Evolutionary conservation across 2,329 filamentous ascomycete genomes (phyloP), one percentile per base, ranked within the genome.

Genomic region (Monosporascus sp.): DNA sequence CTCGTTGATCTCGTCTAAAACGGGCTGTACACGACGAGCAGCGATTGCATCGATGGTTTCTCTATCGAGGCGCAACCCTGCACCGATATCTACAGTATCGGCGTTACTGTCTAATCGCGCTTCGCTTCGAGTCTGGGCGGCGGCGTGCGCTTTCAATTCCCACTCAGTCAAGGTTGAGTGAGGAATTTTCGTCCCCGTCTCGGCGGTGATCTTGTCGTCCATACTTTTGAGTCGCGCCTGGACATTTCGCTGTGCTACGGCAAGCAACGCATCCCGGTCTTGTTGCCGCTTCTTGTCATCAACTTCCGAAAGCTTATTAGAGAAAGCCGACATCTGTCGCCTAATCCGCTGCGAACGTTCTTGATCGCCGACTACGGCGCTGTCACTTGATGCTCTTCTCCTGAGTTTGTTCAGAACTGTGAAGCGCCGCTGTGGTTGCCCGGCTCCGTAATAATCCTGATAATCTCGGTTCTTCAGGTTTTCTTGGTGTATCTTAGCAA

Each of bases 161-260:
- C 90, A 95, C 50, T 91, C 84, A 25, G 82, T 85, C 60, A 87
- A 75, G 63, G 87, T 82, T 1, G 83, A 79, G 14, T 87, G 83
- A 0, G 84, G 82, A 27, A 88, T 78, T n/a, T n/a, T n/a, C 65
- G 87, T 86, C 53, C 90, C 90, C 1, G 88, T 93, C 50, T 93
- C 81, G 15, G 82, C 78, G 60, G 86, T 90, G 14, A 96, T 82
- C 63, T 85, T 86, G 67, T 92, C 84, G 55, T 97, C 93, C 77
- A 97, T 91, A 41, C 80, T 82, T 56, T 88, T 83, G 60, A 97
- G 80, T 43, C 82, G 83, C 20, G 85, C 85, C 59, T 86, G 84
- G n/a, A 97, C 93, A 60, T 96, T 96, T 45, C 88, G 85, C 65
- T 92, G 88, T 2, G 93, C 93, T 3, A 85, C 85, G 9, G 87